Conservation (phyloP, 345 rosid species). For the Draba incana region DNA sequence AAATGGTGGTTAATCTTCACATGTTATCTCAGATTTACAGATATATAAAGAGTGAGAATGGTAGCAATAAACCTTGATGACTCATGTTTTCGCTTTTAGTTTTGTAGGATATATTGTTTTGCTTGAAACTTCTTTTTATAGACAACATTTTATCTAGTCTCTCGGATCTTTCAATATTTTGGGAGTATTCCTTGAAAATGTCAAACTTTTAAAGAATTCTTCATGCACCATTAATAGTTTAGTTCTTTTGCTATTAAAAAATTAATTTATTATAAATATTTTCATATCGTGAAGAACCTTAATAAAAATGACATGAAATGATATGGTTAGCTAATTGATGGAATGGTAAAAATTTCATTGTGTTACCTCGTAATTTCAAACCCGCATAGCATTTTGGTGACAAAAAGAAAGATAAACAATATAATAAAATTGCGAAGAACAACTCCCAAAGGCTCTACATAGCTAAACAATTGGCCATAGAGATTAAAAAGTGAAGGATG, state of each 20-base stretch:
- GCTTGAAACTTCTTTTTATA: not conserved
- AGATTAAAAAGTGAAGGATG: too few relatives aligned
- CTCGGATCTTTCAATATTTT: not conserved
- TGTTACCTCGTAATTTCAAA: too few relatives aligned
- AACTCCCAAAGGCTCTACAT: too few relatives aligned
- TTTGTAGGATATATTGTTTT: not conserved
- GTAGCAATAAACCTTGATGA: not conserved
- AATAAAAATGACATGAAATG: too few relatives aligned
- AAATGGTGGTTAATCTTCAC: constrained; percentile 21
- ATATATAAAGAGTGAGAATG: not conserved
- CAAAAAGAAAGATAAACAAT: too few relatives aligned
- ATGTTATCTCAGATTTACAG: not conserved
- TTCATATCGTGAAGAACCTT: not conserved
- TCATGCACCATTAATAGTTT: not conserved
- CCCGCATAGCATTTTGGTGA: too few relatives aligned
- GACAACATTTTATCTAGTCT: not conserved
- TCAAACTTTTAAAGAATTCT: not conserved
- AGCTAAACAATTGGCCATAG: too few relatives aligned
- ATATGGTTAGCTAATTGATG: too few relatives aligned
- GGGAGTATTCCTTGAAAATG: not conserved
- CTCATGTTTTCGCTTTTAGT: not conserved
- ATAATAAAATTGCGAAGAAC: too few relatives aligned
- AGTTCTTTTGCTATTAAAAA: too few relatives aligned
- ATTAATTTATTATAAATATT: too few relatives aligned
- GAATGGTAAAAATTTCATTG: too few relatives aligned